phyloP scores from a whole-genome alignment of 163 green algal genomes.

The Trebouxiophyceae sp. region DNA sequence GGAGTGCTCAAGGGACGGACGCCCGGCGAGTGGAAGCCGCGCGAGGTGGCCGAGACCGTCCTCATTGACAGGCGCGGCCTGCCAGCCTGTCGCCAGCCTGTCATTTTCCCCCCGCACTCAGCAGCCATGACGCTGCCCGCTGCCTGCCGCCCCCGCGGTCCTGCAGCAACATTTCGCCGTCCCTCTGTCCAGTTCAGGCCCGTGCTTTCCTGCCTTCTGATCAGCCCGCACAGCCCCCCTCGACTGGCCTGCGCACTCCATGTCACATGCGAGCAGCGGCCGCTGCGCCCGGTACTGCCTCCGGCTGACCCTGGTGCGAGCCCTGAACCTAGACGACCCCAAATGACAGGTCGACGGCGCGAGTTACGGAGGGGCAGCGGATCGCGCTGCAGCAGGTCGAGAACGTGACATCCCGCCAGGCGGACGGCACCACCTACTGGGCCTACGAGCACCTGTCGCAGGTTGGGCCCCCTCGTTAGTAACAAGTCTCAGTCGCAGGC shows the following conservation, averaged over 20 bases:
- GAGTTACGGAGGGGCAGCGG: constrained; percentile 66
- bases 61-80: constrained; percentile 52
- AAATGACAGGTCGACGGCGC: constrained; percentile 65
- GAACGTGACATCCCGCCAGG: constrained; percentile 21
- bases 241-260: too few relatives aligned
- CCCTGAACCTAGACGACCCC: too few relatives aligned
- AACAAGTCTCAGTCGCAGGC: not conserved
- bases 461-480: constrained; percentile 15
- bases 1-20: constrained; percentile 36
- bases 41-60: constrained; percentile 68
- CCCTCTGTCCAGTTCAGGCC: too few relatives aligned
- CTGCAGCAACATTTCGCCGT: too few relatives aligned
- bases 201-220: too few relatives aligned
- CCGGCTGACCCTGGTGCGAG: too few relatives aligned
- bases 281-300: too few relatives aligned
- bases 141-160: too few relatives aligned
- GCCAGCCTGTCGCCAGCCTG: not conserved
- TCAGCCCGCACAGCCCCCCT: too few relatives aligned
- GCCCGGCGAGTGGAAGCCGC: constrained; percentile 47
- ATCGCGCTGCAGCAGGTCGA: constrained; percentile 57
- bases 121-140: too few relatives aligned
- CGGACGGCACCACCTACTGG: constrained; percentile 40
- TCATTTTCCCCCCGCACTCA: not conserved
- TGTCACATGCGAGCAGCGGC: too few relatives aligned
- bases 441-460: constrained; percentile 75